phyloP scores from a whole-genome alignment of 345 rosid genomes.

The Euphorbia peplus region DNA sequence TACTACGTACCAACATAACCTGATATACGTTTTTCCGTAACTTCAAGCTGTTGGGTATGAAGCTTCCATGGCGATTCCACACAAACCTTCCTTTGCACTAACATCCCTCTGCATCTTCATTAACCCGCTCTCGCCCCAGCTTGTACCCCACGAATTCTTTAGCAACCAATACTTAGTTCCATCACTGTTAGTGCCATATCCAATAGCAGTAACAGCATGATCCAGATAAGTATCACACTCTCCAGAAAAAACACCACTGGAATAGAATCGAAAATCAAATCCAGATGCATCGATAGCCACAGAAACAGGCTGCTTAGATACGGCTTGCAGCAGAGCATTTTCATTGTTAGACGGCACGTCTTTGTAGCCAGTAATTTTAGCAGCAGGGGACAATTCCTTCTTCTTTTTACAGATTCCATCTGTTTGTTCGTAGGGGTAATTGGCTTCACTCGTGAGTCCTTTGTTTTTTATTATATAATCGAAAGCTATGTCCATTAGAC shows the following conservation, averaged over 20 bases:
- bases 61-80: slow-evolving; percentile 45
- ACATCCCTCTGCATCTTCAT: slow-evolving; percentile 47
- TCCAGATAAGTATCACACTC: slow-evolving; percentile 35
- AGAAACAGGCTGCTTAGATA: slow-evolving; percentile 51
- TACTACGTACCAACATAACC: no score
- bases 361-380: slow-evolving; percentile 35
- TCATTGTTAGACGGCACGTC: slow-evolving; percentile 42
- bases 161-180: slow-evolving; percentile 54
- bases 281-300: slow-evolving; percentile 35
- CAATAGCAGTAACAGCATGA: slow-evolving; percentile 52
- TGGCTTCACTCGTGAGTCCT: slow-evolving; percentile 46
- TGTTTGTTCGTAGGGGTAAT: slow-evolving; percentile 37
- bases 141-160: slow-evolving; percentile 62
- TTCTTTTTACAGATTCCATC: slow-evolving; percentile 36
- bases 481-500: slow-evolving; percentile 41
- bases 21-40: no score
- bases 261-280: slow-evolving; percentile 34
- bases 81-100: slow-evolving; percentile 42
- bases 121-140: slow-evolving; percentile 59
- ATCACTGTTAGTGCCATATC: slow-evolving; percentile 42
- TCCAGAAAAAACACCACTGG: slow-evolving; percentile 40
- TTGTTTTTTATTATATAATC: slow-evolving; percentile 31
- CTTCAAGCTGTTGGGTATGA: slow-evolving; percentile 37
- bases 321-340: slow-evolving; percentile 44
- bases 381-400: slow-evolving; percentile 6